Conservation (phyloP, 176 grass and related monocot species). For the Bonia amplexicaulis region DNA sequence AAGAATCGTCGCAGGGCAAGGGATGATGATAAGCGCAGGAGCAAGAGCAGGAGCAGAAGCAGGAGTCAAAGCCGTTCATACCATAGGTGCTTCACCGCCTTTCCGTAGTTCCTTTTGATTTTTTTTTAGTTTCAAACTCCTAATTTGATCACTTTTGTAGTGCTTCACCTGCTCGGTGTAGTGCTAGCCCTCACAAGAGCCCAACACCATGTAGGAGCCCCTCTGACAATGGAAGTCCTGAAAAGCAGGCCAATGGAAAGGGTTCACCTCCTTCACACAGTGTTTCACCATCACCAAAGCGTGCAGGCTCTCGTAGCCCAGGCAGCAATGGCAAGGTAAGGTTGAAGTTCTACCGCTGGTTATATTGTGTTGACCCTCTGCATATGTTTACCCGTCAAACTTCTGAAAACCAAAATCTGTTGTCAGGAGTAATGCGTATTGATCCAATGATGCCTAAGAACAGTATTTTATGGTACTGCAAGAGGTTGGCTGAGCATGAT, state of each 20-base stretch:
- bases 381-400: neutral
- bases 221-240: conserved; percentile 26
- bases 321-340: conserved; percentile 30
- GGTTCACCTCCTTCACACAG: conserved; percentile 31
- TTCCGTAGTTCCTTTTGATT: neutral
- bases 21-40: conserved; percentile 22
- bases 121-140: neutral
- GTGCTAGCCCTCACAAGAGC: conserved; percentile 59
- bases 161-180: conserved; percentile 54
- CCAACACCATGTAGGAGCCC: conserved; percentile 30
- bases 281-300: conserved; percentile 40
- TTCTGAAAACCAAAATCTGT: conserved; percentile 3
- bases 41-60: conserved; percentile 14
- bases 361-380: neutral
- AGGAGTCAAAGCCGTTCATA: conserved; percentile 43
- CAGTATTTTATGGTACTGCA: neutral
- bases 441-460: conserved; percentile 4
- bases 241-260: conserved; percentile 33
- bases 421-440: conserved; percentile 34
- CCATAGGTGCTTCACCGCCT: conserved; percentile 34
- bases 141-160: conserved; percentile 30
- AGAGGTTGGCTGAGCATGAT: conserved; percentile 6
- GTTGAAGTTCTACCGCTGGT: neutral
- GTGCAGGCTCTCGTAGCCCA: conserved; percentile 25
- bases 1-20: conserved; percentile 6